Base-by-base conservation (phyloP, 352 stramenopile genomes). In the Globisporangium paddicum region DNA sequence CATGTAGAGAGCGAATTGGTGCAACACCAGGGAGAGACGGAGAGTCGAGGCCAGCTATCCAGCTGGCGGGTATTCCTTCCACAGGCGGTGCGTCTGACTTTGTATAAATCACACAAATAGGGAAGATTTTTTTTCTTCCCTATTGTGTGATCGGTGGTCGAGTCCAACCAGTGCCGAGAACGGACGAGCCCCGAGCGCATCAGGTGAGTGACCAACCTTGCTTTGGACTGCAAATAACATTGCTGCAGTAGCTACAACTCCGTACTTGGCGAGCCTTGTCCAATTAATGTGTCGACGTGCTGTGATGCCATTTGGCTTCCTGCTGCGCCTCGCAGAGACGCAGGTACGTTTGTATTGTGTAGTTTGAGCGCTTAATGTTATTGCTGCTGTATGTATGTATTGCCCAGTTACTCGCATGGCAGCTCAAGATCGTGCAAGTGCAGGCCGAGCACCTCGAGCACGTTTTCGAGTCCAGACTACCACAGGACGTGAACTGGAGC, bases 361-460 rank as follows among this genome's bases (percentile, higher is more conserved):
- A 5, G 26, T 9, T 10, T 9, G 46, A 40, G 26, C 18, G 23
- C 8, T 40, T 26, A n/a, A 5, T n/a, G 7, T 19, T 35, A 28
- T 16, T 60, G 6, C 5, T 16, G 2, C 21, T 48, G 18, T n/a
- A n/a, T 21, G 1, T 19, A 26, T 44, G 14, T 3, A n/a, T n/a
- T n/a, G n/a, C n/a, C n/a, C n/a, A n/a, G n/a, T n/a, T n/a, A n/a
- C n/a, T n/a, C n/a, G n/a, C n/a, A n/a, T n/a, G 14, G 26, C 55
- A 92, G 74, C 60, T 92, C 32, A 79, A 92, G 54, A 92, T 79
- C 2, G 75, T 92, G 38, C 47, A 86, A 58, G 74, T 92, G 42
- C 82, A 92, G 60, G 79, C 79, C 13, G 55, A 83, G 55, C 82
- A 92, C 58, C 64, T 89, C 42, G 6, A 64, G 57, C 19, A 83